phyloP scores from a whole-genome alignment of 2,329 filamentous ascomycete genomes.

The Triangularia verruculosa region DNA sequence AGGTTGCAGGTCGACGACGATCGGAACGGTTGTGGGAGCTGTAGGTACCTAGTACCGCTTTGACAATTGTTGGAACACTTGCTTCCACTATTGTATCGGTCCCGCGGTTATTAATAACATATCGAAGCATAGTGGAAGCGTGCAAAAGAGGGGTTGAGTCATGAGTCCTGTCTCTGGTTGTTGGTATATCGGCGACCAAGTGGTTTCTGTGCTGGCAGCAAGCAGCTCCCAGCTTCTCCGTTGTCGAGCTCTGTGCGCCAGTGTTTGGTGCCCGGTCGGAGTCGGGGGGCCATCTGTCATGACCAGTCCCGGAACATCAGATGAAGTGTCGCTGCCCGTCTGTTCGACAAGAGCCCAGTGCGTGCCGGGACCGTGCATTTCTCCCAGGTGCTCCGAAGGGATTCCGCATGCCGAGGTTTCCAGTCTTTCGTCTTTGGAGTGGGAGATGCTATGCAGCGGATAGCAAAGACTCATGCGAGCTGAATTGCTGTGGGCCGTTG shows the following conservation, averaged over 20 bases:
- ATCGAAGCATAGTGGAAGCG: not conserved
- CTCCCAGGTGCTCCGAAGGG: not conserved
- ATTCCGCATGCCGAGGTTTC: constrained; percentile 2
- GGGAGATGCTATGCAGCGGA: not conserved
- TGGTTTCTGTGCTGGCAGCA: constrained; percentile 1
- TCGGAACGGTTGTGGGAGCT: not conserved
- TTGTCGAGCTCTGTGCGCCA: not conserved
- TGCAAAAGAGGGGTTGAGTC: not conserved
- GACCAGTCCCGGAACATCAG: not conserved
- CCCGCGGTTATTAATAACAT: not conserved
- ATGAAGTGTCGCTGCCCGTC: not conserved
- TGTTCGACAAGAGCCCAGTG: not conserved
- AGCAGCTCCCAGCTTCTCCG: not conserved
- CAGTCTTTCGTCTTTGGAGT: not conserved
- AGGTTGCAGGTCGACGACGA: not conserved
- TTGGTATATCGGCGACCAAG: not conserved
- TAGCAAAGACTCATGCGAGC: not conserved
- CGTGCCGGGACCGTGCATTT: not conserved
- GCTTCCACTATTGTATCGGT: not conserved
- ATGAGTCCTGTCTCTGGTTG: not conserved
- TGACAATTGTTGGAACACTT: not conserved
- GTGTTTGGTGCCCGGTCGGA: not conserved
- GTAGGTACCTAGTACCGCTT: too few relatives aligned
- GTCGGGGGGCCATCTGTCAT: not conserved
- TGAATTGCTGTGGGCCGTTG: constrained; percentile 7